Percentiles rank a stretch among this genome's conserved stretches.
These are phyloP conservation scores for Artemisia annua DNA, from an alignment of 129 eudicot genomes.

Conservation along the genomic window DNA sequence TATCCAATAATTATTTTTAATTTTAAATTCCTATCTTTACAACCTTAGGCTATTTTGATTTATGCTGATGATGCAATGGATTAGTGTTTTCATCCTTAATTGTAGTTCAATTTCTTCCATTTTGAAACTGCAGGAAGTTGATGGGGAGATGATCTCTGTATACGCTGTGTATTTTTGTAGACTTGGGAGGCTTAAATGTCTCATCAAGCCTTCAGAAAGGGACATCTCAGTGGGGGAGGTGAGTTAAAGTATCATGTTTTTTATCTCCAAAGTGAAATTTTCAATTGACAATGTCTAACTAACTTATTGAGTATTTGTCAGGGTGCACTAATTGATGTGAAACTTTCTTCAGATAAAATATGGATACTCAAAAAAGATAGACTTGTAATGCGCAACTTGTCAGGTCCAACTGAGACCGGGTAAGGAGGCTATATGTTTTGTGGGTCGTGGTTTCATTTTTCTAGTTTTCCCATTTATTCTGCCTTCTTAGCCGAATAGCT, in stretches of 20 bases:
- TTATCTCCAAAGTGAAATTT: slow-evolving; percentile 1
- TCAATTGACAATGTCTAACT: neutral
- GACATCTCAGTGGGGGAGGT: slow-evolving; percentile 69
- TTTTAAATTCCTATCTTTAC: neutral
- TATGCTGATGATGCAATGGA: too few relatives aligned
- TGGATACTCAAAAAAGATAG: slow-evolving; percentile 84
- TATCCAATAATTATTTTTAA: neutral
- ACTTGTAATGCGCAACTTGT: slow-evolving; percentile 46
- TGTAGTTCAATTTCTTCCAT: neutral
- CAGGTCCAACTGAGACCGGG: slow-evolving; percentile 36
- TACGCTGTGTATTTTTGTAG: slow-evolving; percentile 47
- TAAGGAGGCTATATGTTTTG: slow-evolving; percentile 32
- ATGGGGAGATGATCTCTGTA: slow-evolving; percentile 45
- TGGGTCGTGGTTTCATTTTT: neutral
- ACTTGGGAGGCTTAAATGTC: slow-evolving; percentile 49
- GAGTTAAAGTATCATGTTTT: slow-evolving; percentile 21
- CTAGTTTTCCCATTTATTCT: neutral
- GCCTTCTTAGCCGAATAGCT: slow-evolving; percentile 9
- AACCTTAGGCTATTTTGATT: too few relatives aligned
- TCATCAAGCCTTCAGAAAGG: slow-evolving; percentile 49
- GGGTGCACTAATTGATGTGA: slow-evolving; percentile 73
- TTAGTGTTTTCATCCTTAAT: neutral
- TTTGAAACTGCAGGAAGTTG: slow-evolving; percentile 47
- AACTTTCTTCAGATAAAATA: slow-evolving; percentile 59
- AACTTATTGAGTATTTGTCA: slow-evolving; percentile 26